Evolutionary conservation across 345 rosid genomes (phyloP).

Genomic region (Salix caprea): DNA sequence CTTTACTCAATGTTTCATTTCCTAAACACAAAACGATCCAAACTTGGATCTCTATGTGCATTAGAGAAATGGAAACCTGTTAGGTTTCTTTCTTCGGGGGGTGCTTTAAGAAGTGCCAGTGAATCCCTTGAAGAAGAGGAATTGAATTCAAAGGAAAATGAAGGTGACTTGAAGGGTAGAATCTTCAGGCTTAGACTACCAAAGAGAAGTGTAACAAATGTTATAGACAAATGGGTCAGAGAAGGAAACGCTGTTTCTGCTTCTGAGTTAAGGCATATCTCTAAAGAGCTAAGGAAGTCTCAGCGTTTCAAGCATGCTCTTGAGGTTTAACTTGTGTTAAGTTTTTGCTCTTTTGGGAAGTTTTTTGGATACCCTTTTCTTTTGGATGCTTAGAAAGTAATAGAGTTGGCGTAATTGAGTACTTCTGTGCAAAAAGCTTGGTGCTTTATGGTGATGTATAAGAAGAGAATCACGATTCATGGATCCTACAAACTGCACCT

Average conservation of each 20-base stretch:
- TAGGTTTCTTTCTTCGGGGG: constrained; percentile 30
- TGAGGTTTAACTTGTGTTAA: constrained; percentile 44
- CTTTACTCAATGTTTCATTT: no score
- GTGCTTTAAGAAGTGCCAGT: constrained; percentile 25
- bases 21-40: not conserved
- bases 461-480: no score
- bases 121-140: constrained; percentile 42
- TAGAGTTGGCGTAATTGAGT: not conserved
- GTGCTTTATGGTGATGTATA: no score
- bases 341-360: not conserved
- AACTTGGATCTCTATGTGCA: constrained; percentile 1
- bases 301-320: constrained; percentile 92
- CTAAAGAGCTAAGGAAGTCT: constrained; percentile 66
- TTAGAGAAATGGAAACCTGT: not conserved
- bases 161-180: constrained; percentile 60
- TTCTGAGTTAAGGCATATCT: constrained; percentile 66
- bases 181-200: constrained; percentile 76
- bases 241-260: constrained; percentile 60
- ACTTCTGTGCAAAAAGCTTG: no score
- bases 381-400: not conserved
- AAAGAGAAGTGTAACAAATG: constrained; percentile 69
- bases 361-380: not conserved
- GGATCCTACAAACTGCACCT: no score
- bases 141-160: constrained; percentile 30
- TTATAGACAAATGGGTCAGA: constrained; percentile 71